A percentile compares a stretch with the other conserved stretches of the same genome.
These are phyloP conservation scores for Pleurotus salmoneostramineus DNA, from an alignment of 768 basidiomycete genomes.

Conservation along the genomic window DNA sequence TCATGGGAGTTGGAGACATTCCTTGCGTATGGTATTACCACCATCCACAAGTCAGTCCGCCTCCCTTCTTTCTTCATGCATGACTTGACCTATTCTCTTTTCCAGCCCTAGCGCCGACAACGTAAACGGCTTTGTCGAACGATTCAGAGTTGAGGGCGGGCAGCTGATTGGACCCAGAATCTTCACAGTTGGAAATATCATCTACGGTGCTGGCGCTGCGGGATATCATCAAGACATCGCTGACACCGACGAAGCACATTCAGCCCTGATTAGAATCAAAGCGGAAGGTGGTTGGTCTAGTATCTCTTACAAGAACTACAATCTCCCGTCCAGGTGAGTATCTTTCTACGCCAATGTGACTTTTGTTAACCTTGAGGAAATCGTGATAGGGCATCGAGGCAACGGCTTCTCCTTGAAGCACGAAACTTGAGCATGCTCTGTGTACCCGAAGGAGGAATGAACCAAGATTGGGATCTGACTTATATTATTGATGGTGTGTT, in stretches of 20 bases:
- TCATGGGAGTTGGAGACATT: conserved; percentile 78
- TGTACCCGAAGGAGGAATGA: conserved; percentile 78
- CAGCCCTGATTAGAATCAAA: conserved; percentile 65
- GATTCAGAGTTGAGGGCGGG: conserved; percentile 65
- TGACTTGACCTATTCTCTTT: not conserved
- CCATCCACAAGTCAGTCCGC: conserved; percentile 64
- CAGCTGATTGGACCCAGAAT: conserved; percentile 68
- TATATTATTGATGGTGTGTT: conserved; percentile 73
- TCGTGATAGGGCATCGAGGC: conserved; percentile 48
- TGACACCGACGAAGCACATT: conserved; percentile 56
- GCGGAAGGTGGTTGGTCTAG: conserved; percentile 67
- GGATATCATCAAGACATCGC: conserved; percentile 59
- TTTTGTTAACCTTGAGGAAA: not conserved
- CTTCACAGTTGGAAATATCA: conserved; percentile 63
- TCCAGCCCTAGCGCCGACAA: conserved; percentile 61
- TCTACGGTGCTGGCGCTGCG: conserved; percentile 50
- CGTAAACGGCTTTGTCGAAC: conserved; percentile 60
- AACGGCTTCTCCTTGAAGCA: conserved; percentile 59
- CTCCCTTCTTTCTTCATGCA: not conserved
- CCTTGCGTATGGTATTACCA: conserved; percentile 74
- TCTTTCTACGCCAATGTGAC: not conserved
- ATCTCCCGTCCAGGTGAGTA: conserved; percentile 57
- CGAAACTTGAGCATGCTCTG: conserved; percentile 64
- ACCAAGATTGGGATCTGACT: conserved; percentile 74
- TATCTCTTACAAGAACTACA: conserved; percentile 80